phyloP scores from a whole-genome alignment of 1,284 basidiomycete genomes.

The Chondrostereum purpureum region DNA sequence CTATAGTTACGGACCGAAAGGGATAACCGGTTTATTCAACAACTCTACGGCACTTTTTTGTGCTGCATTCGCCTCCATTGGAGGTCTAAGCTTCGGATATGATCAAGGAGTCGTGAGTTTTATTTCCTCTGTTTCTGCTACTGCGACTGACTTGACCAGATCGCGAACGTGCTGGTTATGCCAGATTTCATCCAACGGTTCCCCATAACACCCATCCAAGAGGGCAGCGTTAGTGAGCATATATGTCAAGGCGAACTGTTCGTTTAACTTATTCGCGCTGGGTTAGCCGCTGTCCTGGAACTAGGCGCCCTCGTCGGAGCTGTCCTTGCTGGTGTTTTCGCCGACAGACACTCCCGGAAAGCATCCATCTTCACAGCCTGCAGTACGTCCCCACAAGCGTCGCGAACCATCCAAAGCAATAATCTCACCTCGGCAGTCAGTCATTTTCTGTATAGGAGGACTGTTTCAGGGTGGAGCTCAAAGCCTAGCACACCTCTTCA shows the following conservation, averaged over 20 bases:
- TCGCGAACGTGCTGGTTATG: constrained; percentile 83
- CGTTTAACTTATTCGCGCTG: not conserved
- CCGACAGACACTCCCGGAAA: constrained; percentile 62
- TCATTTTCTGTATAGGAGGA: constrained; percentile 67
- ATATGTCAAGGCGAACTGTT: not conserved
- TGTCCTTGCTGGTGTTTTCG: constrained; percentile 55
- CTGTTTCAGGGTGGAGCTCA: constrained; percentile 59
- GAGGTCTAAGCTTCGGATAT: constrained; percentile 75
- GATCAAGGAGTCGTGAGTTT: constrained; percentile 57
- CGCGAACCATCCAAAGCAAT: no score
- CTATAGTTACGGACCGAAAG: constrained; percentile 64
- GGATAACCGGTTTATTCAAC: constrained; percentile 52
- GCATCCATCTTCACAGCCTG: constrained; percentile 63
- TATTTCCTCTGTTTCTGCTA: not conserved
- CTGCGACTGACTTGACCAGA: constrained; percentile 33
- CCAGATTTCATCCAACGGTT: constrained; percentile 58
- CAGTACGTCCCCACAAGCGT: constrained; percentile 40
- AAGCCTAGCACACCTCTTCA: constrained; percentile 48
- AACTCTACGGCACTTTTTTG: constrained; percentile 60
- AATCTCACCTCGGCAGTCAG: constrained; percentile 35
- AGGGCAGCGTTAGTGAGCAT: constrained; percentile 65
- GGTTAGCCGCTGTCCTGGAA: constrained; percentile 66
- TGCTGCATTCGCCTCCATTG: constrained; percentile 68
- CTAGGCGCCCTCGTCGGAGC: constrained; percentile 71
- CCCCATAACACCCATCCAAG: constrained; percentile 65